These are phyloP conservation scores for Rhodomyrtus psidioides DNA, from an alignment of 441 rosid genomes.

Conservation along the genomic window DNA sequence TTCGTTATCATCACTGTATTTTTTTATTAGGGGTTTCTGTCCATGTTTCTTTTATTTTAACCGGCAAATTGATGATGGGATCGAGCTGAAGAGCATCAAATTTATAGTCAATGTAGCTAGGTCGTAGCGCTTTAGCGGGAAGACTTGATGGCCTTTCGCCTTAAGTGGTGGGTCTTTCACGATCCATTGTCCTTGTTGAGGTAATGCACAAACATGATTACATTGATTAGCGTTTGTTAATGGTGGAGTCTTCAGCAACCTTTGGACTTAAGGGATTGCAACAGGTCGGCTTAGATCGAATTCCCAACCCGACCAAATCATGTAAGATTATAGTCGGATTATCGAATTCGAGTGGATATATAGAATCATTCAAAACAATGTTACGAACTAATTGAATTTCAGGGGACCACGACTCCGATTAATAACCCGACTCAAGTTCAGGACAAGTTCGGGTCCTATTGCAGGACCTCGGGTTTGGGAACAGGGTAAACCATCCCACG, in stretches of 20 bases:
- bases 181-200: not conserved
- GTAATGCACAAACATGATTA: not conserved
- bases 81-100: not conserved
- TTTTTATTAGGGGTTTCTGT: not conserved
- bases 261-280: not conserved
- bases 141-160: not conserved
- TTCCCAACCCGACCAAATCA: not conserved
- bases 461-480: not conserved
- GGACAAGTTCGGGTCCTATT: not conserved
- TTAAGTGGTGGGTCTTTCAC: not conserved
- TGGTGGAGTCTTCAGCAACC: not conserved
- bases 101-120: not conserved
- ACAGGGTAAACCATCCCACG: not conserved
- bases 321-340: not conserved
- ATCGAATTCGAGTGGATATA: not conserved
- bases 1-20: not conserved
- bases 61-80: not conserved
- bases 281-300: accelerated
- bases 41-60: not conserved
- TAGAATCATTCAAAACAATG: not conserved
- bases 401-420: not conserved
- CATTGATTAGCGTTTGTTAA: not conserved
- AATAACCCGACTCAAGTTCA: not conserved
- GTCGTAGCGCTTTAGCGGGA: not conserved
- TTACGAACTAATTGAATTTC: not conserved